phyloP scores from a whole-genome alignment of 805 yeast species.

The Ogataea sp. region DNA sequence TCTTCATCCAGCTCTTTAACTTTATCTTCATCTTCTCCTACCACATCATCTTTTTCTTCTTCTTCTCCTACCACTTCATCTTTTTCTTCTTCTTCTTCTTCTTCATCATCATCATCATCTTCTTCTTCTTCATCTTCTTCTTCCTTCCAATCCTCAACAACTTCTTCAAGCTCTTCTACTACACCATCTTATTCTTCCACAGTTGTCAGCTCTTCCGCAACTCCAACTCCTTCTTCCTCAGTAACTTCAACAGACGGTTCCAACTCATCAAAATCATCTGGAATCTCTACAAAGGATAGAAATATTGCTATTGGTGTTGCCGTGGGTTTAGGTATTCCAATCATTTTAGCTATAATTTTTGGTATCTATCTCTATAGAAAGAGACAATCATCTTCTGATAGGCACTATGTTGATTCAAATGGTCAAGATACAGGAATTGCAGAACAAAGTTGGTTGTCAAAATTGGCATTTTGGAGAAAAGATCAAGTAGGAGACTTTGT shows the following conservation, averaged over 20 bases:
- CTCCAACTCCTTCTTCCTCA: constrained; percentile 17
- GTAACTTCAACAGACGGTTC: constrained; percentile 4
- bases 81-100: constrained; percentile 3
- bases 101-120: constrained; percentile 3
- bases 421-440: constrained; percentile 24
- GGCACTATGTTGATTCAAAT: constrained; percentile 27
- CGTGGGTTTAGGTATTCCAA: constrained; percentile 65
- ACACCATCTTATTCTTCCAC: constrained; percentile 5
- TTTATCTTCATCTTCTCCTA: constrained; percentile 9
- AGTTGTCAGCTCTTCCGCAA: constrained; percentile 2
- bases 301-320: constrained; percentile 60
- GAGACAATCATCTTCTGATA: constrained; percentile 7
- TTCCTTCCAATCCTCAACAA: constrained; percentile 6
- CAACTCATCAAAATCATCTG: constrained; percentile 22
- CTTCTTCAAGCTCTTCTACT: constrained; percentile 3
- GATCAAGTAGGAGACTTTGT: constrained; percentile 16
- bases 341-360: constrained; percentile 23
- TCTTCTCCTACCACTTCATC: constrained; percentile 3
- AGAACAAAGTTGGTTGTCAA: constrained; percentile 17
- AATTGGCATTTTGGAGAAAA: constrained; percentile 18
- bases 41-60: constrained; percentile 7
- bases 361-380: constrained; percentile 10
- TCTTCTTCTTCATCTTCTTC: constrained; percentile 3
- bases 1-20: constrained; percentile 6
- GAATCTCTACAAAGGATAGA: constrained; percentile 40